Evolutionary conservation across 257 asterid genomes (phyloP), one percentile per base, ranked within the genome.

Genomic region (Voacanga thouarsii): DNA sequence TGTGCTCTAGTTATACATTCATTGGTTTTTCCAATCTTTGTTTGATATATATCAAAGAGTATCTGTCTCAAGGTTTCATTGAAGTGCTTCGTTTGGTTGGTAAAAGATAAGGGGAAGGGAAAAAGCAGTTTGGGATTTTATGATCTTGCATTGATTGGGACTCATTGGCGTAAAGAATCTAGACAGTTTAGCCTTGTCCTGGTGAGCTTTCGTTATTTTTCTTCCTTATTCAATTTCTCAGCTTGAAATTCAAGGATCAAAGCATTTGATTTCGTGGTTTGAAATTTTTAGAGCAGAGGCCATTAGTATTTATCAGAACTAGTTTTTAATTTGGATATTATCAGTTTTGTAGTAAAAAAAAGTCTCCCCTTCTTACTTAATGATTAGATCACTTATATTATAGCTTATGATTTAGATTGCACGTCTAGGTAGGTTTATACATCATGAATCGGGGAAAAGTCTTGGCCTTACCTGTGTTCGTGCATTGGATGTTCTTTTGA

Each of bases 61-160:
- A 45, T 75, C 43, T 30, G 6, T 37, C 3, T 16, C 30, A 30
- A 67, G 65, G 56, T 80, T 75, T 15, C 28, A 12, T 47, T 21
- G 51, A 26, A 45, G 56, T 10, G 49, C 18, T 12, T 23, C 18
- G 47, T 68, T 67, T 53, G 81, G 76, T 18, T 68, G 68, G 75
- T 70, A 28, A 28, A 69, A 59, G 53, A 59, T 23, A 59, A 75
- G 78, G 59, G 69, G 68, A 75, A 74, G 33, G 69, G 71, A 30
- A n/a, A 74, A 72, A 57, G 28, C 11, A 28, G 41, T 74, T 74
- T 23, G 12, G 79, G 63, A 53, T 75, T 39, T 21, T 18, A 56
- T 45, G 51, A 56, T 74, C 39, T 23, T 75, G 47, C 47, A 53
- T 60, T 75, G 41, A 50, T 70, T 64, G 26, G 57, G 56, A 63